phyloP scores from a whole-genome alignment of 768 basidiomycete species.

The Tulasnella sp. region DNA sequence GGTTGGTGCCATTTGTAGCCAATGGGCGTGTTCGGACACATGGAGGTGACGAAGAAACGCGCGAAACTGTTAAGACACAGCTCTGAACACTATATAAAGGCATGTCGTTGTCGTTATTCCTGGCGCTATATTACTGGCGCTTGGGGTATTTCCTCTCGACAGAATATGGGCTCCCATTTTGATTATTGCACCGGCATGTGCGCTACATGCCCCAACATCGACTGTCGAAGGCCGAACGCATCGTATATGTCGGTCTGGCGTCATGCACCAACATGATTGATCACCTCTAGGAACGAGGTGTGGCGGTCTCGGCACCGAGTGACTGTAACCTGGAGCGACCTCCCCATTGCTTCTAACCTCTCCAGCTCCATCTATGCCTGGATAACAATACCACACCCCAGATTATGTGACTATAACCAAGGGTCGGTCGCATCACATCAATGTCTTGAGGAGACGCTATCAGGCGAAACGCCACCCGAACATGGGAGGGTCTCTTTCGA shows the following conservation, averaged over 20 bases:
- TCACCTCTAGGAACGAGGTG: slow-evolving; percentile 21
- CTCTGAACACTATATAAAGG: slow-evolving; percentile 28
- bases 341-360: too few relatives aligned
- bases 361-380: too few relatives aligned
- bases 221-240: slow-evolving; percentile 25
- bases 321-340: too few relatives aligned
- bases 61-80: slow-evolving; percentile 27
- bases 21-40: slow-evolving; percentile 35
- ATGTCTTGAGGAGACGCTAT: too few relatives aligned
- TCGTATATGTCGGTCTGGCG: slow-evolving; percentile 29
- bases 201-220: slow-evolving; percentile 31
- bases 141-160: slow-evolving; percentile 22
- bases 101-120: slow-evolving; percentile 1
- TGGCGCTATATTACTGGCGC: not conserved
- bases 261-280: slow-evolving; percentile 29
- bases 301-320: too few relatives aligned
- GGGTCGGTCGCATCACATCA: too few relatives aligned
- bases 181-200: slow-evolving; percentile 35
- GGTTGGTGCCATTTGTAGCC: slow-evolving; percentile 32
- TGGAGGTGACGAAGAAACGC: slow-evolving; percentile 27
- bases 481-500: too few relatives aligned
- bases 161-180: slow-evolving; percentile 29
- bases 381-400: too few relatives aligned
- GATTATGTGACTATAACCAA: too few relatives aligned
- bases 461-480: too few relatives aligned